phyloP scores from a whole-genome alignment of 2,329 filamentous ascomycete species.

The Phyllosticta citriasiana region DNA sequence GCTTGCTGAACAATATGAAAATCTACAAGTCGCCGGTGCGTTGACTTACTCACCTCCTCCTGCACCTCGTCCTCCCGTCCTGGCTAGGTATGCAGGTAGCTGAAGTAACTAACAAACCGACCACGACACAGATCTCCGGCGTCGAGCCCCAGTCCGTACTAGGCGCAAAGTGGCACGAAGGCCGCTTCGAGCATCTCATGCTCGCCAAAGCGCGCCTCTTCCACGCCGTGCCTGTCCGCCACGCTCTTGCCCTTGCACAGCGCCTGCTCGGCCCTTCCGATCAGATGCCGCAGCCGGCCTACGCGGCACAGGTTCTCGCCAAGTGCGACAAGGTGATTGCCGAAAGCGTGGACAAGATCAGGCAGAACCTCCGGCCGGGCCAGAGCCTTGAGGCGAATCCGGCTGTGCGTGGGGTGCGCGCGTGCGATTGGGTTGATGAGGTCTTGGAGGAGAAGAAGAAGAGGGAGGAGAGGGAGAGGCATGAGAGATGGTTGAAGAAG shows the following conservation, averaged over 20 bases:
- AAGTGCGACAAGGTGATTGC: not conserved
- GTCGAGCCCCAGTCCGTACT: too few relatives aligned
- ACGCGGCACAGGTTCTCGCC: slow-evolving; percentile 10
- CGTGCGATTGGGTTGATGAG: not conserved
- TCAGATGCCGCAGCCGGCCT: slow-evolving; percentile 21
- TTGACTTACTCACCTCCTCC: not conserved
- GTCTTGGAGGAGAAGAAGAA: not conserved
- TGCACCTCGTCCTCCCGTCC: too few relatives aligned
- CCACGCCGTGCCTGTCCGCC: slow-evolving; percentile 29
- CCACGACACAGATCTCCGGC: too few relatives aligned
- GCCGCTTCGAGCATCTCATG: slow-evolving; percentile 9
- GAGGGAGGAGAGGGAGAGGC: too few relatives aligned
- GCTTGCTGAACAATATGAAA: slow-evolving; percentile 26
- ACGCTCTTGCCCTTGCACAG: slow-evolving; percentile 33
- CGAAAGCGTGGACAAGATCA: not conserved
- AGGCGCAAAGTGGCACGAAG: not conserved
- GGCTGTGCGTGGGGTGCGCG: not conserved
- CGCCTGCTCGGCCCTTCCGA: slow-evolving; percentile 25
- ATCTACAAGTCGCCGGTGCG: slow-evolving; percentile 17
- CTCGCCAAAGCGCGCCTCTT: slow-evolving; percentile 18
- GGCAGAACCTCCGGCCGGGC: not conserved
- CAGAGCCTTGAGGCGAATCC: not conserved
- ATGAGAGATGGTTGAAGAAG: too few relatives aligned
- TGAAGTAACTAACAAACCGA: not conserved
- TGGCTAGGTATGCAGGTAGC: too few relatives aligned